phyloP scores from a whole-genome alignment of 306 rosid genomes.

The Sicyos edulis region DNA sequence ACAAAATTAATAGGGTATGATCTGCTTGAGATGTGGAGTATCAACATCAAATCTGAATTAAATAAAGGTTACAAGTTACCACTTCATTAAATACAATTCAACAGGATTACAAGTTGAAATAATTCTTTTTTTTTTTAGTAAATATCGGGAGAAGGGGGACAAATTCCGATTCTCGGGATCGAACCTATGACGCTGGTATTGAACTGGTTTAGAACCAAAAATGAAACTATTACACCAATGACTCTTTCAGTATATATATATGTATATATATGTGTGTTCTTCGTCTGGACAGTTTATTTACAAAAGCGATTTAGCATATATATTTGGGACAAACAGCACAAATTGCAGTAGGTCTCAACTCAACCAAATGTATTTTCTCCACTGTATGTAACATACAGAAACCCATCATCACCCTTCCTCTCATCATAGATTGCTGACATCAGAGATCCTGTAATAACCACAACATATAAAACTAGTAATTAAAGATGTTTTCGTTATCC shows the following conservation, averaged over 20 bases:
- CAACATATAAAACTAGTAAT: neutral
- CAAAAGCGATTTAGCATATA: neutral
- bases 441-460: constrained; percentile 14
- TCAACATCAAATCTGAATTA: no score
- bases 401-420: constrained; percentile 35
- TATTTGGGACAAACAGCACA: neutral
- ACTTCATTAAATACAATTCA: constrained; percentile 7
- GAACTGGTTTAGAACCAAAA: no score
- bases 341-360: neutral
- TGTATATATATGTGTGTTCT: neutral
- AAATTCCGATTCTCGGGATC: no score
- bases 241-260: no score
- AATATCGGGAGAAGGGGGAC: no score
- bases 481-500: neutral
- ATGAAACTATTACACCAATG: no score
- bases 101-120: constrained; percentile 1
- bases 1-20: no score
- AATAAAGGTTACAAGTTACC: neutral
- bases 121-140: neutral
- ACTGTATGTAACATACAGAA: constrained; percentile 32
- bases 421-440: constrained; percentile 37
- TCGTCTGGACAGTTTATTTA: constrained; percentile 16
- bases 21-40: no score
- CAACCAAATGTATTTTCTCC: constrained; percentile 52
- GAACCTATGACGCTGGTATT: no score